A percentile compares a stretch with the other conserved stretches of the same genome.
These are phyloP conservation scores for Salix brachista DNA, from an alignment of 345 rosid species.

Conservation along the genomic window DNA sequence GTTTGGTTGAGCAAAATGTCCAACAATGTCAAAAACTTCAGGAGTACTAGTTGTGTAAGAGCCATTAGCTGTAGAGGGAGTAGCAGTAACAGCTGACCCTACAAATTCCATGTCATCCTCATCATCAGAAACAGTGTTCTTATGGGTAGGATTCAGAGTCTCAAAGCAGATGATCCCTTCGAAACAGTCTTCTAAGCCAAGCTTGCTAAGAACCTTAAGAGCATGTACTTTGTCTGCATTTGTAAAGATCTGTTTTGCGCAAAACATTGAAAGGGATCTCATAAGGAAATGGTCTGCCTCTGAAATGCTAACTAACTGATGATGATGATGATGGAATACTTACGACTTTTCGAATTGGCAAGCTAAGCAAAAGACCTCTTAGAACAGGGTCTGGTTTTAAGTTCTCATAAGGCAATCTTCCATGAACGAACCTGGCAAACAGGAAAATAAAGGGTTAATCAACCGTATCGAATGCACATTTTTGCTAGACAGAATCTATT, in stretches of 20 bases:
- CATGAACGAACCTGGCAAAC: slow-evolving; percentile 68
- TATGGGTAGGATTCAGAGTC: slow-evolving; percentile 63
- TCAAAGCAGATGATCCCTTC: slow-evolving; percentile 95
- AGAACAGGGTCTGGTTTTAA: slow-evolving; percentile 79
- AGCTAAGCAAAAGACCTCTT: slow-evolving; percentile 62
- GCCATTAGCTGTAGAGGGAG: background rate
- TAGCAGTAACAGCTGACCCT: slow-evolving; percentile 21
- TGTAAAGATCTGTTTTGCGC: slow-evolving; percentile 63
- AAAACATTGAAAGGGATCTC: background rate
- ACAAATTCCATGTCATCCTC: slow-evolving; percentile 49
- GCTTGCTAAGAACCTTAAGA: slow-evolving; percentile 55
- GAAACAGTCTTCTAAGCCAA: slow-evolving; percentile 85
- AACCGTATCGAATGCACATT: background rate
- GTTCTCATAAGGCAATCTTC: slow-evolving; percentile 86
- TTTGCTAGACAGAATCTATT: no score
- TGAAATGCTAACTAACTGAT: background rate
- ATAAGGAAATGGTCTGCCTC: background rate
- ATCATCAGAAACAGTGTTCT: slow-evolving; percentile 35
- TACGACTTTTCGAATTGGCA: slow-evolving; percentile 84
- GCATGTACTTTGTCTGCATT: slow-evolving; percentile 84
- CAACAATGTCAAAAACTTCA: slow-evolving; percentile 57
- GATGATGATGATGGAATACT: slow-evolving; percentile 22
- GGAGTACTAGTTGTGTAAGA: background rate
- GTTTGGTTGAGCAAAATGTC: slow-evolving; percentile 42
- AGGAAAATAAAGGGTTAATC: slow-evolving; percentile 8